These are phyloP conservation scores for Sporisorium exsertum DNA, from an alignment of 1,284 basidiomycete genomes.

Conservation along the genomic window DNA sequence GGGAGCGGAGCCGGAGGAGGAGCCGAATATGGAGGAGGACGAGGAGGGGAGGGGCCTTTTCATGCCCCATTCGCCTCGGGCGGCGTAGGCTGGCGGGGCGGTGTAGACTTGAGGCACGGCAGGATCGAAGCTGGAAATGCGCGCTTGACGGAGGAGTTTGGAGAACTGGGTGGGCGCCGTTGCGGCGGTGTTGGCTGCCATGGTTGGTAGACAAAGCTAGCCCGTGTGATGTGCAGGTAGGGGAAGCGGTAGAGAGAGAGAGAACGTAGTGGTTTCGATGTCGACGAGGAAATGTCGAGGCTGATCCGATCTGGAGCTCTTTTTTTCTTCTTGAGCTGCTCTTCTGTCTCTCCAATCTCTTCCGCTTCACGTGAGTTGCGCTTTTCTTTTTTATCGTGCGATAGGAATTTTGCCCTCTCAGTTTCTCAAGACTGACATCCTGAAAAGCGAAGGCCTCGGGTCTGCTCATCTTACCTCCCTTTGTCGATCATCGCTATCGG, in stretches of 20 bases:
- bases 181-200: conserved; percentile 35
- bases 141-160: conserved; percentile 57
- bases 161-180: conserved; percentile 52
- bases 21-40: conserved; percentile 46
- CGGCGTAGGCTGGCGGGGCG: conserved; percentile 57
- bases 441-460: background rate
- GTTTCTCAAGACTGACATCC: background rate
- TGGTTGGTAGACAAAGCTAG: too few species aligned
- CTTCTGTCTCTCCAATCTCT: conserved; percentile 16
- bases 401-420: conserved; percentile 13
- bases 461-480: conserved; percentile 9
- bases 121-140: conserved; percentile 60
- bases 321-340: background rate
- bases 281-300: background rate
- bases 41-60: conserved; percentile 61
- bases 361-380: conserved; percentile 35
- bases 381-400: conserved; percentile 21
- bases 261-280: too few species aligned
- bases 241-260: too few species aligned
- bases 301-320: background rate
- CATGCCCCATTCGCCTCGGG: conserved; percentile 65
- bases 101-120: conserved; percentile 59
- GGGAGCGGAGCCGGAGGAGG: conserved; percentile 49
- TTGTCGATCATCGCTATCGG: conserved; percentile 40
- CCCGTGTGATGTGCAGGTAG: too few species aligned